Evolutionary conservation across 2,329 filamentous ascomycete species (phyloP).

Genomic region (Sphaerulina populicola): DNA sequence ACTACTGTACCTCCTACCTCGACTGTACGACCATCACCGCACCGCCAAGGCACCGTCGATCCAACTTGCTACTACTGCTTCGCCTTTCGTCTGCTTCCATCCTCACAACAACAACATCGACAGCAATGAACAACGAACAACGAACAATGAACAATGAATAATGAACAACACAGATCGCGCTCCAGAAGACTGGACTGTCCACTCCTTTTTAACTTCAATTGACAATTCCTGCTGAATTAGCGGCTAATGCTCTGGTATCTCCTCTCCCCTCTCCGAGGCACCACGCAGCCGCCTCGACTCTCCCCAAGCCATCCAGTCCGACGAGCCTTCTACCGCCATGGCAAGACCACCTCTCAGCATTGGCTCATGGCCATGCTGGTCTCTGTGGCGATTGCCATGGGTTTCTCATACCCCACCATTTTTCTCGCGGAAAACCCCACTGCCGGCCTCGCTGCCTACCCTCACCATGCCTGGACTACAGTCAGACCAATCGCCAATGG

Average conservation of each 20-base stretch:
- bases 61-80: neutral
- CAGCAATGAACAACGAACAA: neutral
- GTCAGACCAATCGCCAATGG: slow-evolving; percentile 30
- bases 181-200: slow-evolving; percentile 2
- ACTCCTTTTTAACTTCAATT: neutral
- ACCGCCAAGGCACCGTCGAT: too few relatives aligned
- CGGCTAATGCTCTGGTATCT: slow-evolving; percentile 40
- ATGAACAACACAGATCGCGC: neutral
- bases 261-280: slow-evolving; percentile 68
- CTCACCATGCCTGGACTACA: slow-evolving; percentile 69
- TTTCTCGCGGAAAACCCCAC: slow-evolving; percentile 66
- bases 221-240: neutral
- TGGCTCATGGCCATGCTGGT: slow-evolving; percentile 65
- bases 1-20: neutral
- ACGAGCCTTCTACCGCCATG: slow-evolving; percentile 58
- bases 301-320: slow-evolving; percentile 58
- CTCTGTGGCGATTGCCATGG: slow-evolving; percentile 61
- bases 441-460: slow-evolving; percentile 62
- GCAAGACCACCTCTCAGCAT: slow-evolving; percentile 61
- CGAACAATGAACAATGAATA: neutral
- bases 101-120: neutral
- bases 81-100: neutral
- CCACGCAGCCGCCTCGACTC: slow-evolving; percentile 63
- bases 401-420: slow-evolving; percentile 65
- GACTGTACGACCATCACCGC: neutral